These are phyloP conservation scores for Populus hybrid DNA, from an alignment of 441 rosid species.

Conservation along the genomic window DNA sequence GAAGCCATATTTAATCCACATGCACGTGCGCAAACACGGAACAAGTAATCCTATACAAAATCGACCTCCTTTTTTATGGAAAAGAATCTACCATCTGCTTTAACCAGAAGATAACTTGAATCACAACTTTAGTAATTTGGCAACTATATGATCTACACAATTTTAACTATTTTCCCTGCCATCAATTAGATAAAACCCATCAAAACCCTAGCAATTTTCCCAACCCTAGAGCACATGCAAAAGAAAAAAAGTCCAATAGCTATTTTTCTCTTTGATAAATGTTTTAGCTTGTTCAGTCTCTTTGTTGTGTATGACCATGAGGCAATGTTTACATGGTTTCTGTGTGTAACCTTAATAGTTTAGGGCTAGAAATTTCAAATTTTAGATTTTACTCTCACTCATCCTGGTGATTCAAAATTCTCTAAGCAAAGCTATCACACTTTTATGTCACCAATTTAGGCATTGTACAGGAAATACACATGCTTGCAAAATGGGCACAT, in stretches of 20 bases:
- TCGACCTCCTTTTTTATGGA: background rate
- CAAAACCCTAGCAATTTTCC: background rate
- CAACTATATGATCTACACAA: background rate
- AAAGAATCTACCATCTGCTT: background rate
- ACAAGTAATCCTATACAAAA: background rate
- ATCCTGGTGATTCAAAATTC: background rate
- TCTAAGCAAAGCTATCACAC: background rate
- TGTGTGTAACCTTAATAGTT: background rate
- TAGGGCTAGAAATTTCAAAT: background rate
- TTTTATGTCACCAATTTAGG: background rate
- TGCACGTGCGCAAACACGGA: background rate
- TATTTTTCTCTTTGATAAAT: background rate
- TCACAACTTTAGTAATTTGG: background rate
- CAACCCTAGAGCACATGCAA: background rate
- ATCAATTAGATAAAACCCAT: background rate
- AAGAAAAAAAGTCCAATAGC: background rate
- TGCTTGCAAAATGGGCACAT: background rate
- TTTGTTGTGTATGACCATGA: background rate
- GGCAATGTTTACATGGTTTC: background rate
- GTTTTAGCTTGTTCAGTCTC: background rate
- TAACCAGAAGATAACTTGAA: background rate
- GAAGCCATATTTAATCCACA: background rate
- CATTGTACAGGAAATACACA: background rate
- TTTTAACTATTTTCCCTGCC: background rate
- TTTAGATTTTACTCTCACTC: background rate